Evolutionary conservation across 2,329 filamentous ascomycete genomes (phyloP).

Genomic region (Diatrype stigma): DNA sequence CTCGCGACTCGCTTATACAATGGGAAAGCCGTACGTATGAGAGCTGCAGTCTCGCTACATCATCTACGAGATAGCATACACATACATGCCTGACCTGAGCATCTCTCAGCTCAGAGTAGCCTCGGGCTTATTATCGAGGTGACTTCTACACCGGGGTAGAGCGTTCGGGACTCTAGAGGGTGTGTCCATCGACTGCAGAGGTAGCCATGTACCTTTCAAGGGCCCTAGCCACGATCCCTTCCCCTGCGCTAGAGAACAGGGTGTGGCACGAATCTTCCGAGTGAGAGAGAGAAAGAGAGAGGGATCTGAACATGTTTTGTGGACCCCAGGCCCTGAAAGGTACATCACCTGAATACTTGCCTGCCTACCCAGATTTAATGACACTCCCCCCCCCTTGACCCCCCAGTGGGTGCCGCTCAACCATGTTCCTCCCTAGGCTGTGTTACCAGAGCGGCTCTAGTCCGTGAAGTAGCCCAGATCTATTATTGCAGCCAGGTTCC

Average conservation of each 20-base stretch:
- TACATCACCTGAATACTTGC: neutral
- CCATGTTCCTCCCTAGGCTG: neutral
- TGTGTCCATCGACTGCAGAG: neutral
- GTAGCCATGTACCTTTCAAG: neutral
- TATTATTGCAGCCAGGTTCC: neutral
- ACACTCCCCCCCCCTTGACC: neutral
- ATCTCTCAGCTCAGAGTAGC: too few species aligned
- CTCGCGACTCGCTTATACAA: too few species aligned
- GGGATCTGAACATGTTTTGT: neutral
- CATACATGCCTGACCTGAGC: too few species aligned
- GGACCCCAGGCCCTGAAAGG: neutral
- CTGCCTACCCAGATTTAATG: neutral
- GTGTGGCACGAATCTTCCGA: neutral
- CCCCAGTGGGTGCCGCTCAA: neutral
- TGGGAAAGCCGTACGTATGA: too few species aligned
- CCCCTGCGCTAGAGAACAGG: slow-evolving; percentile 1
- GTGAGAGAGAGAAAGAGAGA: neutral
- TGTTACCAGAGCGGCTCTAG: neutral
- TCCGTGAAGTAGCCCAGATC: neutral
- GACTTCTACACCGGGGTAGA: too few species aligned
- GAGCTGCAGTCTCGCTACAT: too few species aligned
- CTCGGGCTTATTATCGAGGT: too few species aligned
- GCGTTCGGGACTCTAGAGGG: too few species aligned
- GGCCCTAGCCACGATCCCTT: neutral
- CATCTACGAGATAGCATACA: too few species aligned